Conservation (phyloP, 495 filamentous ascomycete species). For the Talaromyces nanjingensis region DNA sequence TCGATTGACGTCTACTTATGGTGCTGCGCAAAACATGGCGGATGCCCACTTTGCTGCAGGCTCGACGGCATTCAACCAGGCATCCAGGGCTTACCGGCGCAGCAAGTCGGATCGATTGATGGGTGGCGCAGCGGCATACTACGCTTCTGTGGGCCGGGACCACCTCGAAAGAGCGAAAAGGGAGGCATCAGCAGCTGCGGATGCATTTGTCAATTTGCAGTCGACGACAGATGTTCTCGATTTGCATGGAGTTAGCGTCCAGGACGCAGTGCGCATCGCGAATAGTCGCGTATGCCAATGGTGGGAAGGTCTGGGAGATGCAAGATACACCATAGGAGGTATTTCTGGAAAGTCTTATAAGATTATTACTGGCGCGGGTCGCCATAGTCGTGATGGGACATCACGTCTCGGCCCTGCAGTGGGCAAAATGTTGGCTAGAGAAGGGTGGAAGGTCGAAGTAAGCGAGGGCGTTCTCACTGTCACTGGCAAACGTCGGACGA, state of each 20-base stretch:
- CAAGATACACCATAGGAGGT: constrained; percentile 39
- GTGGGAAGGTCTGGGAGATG: constrained; percentile 70
- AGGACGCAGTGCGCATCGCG: constrained; percentile 71
- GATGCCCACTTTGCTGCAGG: constrained; percentile 34
- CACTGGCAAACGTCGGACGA: constrained; percentile 40
- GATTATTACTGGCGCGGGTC: constrained; percentile 75
- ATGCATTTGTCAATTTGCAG: constrained; percentile 53
- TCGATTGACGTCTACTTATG: constrained; percentile 14
- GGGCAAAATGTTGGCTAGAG: constrained; percentile 60
- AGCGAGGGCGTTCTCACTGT: constrained; percentile 60
- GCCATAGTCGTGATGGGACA: constrained; percentile 70
- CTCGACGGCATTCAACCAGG: constrained; percentile 49
- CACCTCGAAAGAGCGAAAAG: constrained; percentile 36
- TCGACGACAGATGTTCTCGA: constrained; percentile 56
- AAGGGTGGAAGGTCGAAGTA: constrained; percentile 78
- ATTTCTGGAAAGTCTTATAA: constrained; percentile 45
- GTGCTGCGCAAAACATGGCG: constrained; percentile 21
- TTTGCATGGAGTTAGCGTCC: constrained; percentile 77
- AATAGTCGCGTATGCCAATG: constrained; percentile 59
- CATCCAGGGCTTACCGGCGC: constrained; percentile 52
- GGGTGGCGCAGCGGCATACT: constrained; percentile 61
- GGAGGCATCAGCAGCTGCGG: constrained; percentile 44
- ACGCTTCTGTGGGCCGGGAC: constrained; percentile 51
- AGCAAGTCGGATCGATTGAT: constrained; percentile 59
- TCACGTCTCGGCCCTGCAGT: constrained; percentile 77